These are phyloP conservation scores for Globisporangium acanthophoron DNA, from an alignment of 352 stramenopile species.

Conservation along the genomic window DNA sequence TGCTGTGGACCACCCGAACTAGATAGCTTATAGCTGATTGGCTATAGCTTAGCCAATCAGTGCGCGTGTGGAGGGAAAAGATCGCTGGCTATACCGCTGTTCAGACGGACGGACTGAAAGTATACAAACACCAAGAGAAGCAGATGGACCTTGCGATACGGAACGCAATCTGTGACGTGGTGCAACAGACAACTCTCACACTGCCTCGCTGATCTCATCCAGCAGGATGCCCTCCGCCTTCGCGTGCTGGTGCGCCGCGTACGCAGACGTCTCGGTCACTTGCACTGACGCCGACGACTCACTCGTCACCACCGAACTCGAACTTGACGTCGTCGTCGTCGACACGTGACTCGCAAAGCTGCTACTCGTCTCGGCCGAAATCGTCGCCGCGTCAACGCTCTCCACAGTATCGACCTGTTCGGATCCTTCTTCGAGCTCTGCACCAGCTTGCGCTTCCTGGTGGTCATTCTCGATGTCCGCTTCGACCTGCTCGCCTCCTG, in stretches of 20 bases:
- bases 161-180: neutral
- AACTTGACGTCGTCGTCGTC: neutral
- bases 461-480: neutral
- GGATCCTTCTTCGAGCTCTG: neutral
- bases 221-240: slow-evolving; percentile 48
- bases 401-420: neutral
- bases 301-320: neutral
- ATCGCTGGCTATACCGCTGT: neutral
- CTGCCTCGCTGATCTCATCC: slow-evolving; percentile 55
- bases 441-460: neutral
- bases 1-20: neutral
- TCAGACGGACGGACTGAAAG: neutral
- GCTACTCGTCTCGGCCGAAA: neutral
- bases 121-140: neutral
- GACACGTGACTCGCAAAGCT: neutral
- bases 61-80: neutral
- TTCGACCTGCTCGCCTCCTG: neutral
- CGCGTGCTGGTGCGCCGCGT: slow-evolving; percentile 1
- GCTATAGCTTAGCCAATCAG: neutral
- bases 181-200: slow-evolving; percentile 12
- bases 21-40: too few relatives aligned
- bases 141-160: neutral
- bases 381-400: neutral
- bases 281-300: neutral
- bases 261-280: slow-evolving; percentile 4